Evolutionary conservation across 345 rosid species (phyloP).

Genomic region (Reutealis trisperma): DNA sequence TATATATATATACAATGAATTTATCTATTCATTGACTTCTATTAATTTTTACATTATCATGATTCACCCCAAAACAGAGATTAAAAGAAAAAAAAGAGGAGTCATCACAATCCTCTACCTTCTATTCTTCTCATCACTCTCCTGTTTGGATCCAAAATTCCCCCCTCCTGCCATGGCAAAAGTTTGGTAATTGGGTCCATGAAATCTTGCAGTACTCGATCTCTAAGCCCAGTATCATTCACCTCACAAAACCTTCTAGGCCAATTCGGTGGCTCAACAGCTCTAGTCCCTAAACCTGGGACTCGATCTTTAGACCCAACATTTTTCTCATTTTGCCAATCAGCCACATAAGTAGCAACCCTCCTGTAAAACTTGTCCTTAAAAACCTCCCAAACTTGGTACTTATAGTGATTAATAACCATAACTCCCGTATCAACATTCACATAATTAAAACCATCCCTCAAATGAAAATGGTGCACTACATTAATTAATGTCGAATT

Average conservation of each 20-base stretch:
- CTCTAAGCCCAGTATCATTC: constrained; percentile 63
- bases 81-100: background rate
- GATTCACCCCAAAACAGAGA: background rate
- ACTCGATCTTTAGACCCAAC: constrained; percentile 82
- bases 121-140: background rate
- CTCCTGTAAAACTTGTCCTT: constrained; percentile 83
- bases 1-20: background rate
- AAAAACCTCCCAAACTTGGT: constrained; percentile 92
- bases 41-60: background rate
- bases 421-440: constrained; percentile 48
- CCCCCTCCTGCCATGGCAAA: constrained; percentile 57
- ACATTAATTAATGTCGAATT: constrained; percentile 70
- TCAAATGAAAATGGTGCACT: constrained; percentile 81
- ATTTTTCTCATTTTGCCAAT: constrained; percentile 75
- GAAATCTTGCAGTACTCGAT: constrained; percentile 48
- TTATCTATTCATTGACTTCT: background rate
- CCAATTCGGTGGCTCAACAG: constrained; percentile 85
- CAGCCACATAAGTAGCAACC: constrained; percentile 87
- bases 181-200: constrained; percentile 34
- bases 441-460: constrained; percentile 42
- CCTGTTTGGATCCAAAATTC: background rate
- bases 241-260: constrained; percentile 72
- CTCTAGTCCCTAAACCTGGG: constrained; percentile 76
- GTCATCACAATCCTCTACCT: background rate
- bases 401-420: constrained; percentile 84